Percentiles rank a stretch among this genome's conserved stretches.
phyloP scores from a whole-genome alignment of 2,329 filamentous ascomycete genomes.

The Alternaria angustiovoidea region DNA sequence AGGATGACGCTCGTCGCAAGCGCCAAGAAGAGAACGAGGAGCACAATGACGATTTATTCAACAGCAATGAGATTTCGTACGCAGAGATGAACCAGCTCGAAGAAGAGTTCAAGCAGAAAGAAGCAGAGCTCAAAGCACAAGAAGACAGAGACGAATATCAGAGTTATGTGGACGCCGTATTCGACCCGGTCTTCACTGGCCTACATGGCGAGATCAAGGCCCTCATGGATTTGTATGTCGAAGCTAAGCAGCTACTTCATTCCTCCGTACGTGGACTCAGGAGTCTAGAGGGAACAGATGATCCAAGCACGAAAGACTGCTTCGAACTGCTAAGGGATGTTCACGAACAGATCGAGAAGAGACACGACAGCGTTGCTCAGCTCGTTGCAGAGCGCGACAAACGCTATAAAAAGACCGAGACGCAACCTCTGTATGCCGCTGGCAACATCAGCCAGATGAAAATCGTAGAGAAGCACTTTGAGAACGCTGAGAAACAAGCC shows the following conservation, averaged over 20 bases:
- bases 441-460: slow-evolving; percentile 62
- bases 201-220: slow-evolving; percentile 60
- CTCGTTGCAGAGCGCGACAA: slow-evolving; percentile 63
- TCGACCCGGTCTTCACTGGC: slow-evolving; percentile 58
- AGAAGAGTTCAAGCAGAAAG: slow-evolving; percentile 62
- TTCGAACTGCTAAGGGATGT: slow-evolving; percentile 52
- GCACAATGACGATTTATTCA: slow-evolving; percentile 63
- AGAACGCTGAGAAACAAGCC: slow-evolving; percentile 61
- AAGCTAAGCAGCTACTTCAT: slow-evolving; percentile 37
- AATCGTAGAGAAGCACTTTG: slow-evolving; percentile 54
- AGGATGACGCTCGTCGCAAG: slow-evolving; percentile 58
- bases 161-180: slow-evolving; percentile 60
- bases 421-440: slow-evolving; percentile 60
- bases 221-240: slow-evolving; percentile 58
- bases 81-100: slow-evolving; percentile 64
- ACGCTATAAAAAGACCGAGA: slow-evolving; percentile 63
- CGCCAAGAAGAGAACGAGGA: slow-evolving; percentile 62
- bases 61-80: slow-evolving; percentile 65
- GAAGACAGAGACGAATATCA: slow-evolving; percentile 63
- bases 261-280: slow-evolving; percentile 35
- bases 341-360: slow-evolving; percentile 58
- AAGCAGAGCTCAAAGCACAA: slow-evolving; percentile 60
- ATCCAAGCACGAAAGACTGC: slow-evolving; percentile 29
- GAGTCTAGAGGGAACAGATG: slow-evolving; percentile 25
- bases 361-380: slow-evolving; percentile 59